phyloP scores from a whole-genome alignment of 495 filamentous ascomycete species.

The Daldinia caldariorum region DNA sequence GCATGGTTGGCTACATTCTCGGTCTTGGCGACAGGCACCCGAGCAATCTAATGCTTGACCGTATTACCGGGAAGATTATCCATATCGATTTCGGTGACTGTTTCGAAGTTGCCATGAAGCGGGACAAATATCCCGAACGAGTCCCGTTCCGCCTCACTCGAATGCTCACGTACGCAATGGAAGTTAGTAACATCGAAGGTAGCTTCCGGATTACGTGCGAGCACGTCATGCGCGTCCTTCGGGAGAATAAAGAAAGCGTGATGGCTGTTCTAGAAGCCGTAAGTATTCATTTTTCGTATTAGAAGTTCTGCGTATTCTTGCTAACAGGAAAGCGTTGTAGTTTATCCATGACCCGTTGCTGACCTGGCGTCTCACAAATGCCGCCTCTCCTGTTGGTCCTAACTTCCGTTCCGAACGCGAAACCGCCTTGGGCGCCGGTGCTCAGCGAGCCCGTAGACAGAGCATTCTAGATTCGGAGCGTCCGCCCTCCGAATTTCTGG shows the following conservation, averaged over 20 bases:
- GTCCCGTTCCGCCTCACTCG: constrained; percentile 97
- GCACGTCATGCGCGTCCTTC: constrained; percentile 95
- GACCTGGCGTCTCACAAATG: constrained; percentile 92
- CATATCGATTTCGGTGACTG: constrained; percentile 99
- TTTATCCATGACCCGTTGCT: constrained; percentile 99
- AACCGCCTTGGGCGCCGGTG: constrained; percentile 56
- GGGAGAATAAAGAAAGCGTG: constrained; percentile 96
- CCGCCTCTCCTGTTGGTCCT: constrained; percentile 78
- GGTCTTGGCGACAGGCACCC: constrained; percentile 96
- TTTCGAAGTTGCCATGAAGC: constrained; percentile 99
- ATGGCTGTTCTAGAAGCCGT: constrained; percentile 98
- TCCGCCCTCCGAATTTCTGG: constrained; percentile 60
- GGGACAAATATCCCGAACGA: constrained; percentile 97
- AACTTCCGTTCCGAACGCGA: constrained; percentile 82
- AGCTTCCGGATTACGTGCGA: constrained; percentile 98
- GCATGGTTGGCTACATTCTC: constrained; percentile 99
- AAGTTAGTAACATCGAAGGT: constrained; percentile 98
- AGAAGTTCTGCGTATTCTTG: constrained; percentile 14
- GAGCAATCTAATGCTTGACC: constrained; percentile 95
- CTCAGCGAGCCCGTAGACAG: constrained; percentile 63
- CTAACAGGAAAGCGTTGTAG: constrained; percentile 53
- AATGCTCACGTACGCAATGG: constrained; percentile 99
- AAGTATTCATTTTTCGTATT: constrained; percentile 56
- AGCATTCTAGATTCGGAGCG: constrained; percentile 76
- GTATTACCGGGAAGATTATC: constrained; percentile 92